Evolutionary conservation across 805 yeast species (phyloP).

Genomic region (Yarrowia sp.): DNA sequence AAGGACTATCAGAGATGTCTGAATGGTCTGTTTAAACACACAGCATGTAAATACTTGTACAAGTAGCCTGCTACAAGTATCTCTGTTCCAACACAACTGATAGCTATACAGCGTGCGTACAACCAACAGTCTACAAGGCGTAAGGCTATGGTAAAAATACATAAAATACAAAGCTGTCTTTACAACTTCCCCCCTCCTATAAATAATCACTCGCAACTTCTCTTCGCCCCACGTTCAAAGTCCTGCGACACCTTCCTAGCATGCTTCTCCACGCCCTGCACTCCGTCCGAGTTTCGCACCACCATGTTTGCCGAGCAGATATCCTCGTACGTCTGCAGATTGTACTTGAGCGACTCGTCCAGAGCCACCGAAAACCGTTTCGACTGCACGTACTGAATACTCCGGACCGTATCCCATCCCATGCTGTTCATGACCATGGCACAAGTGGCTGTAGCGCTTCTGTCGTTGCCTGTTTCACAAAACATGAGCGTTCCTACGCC

Average conservation of each 20-base stretch:
- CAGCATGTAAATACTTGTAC: too few species aligned
- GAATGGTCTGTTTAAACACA: too few species aligned
- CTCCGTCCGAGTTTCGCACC: slow-evolving; percentile 4
- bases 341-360: slow-evolving; percentile 33
- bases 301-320: slow-evolving; percentile 26
- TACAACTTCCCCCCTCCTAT: neutral
- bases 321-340: slow-evolving; percentile 32
- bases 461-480: slow-evolving; percentile 41
- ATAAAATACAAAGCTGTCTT: neutral
- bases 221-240: neutral
- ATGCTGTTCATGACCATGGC: slow-evolving; percentile 36
- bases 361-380: slow-evolving; percentile 36
- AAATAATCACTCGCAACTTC: slow-evolving; percentile 3
- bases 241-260: slow-evolving; percentile 8
- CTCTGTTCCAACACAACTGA: too few species aligned
- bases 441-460: slow-evolving; percentile 37
- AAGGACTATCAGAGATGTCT: too few species aligned
- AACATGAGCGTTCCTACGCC: slow-evolving; percentile 31
- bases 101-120: too few species aligned
- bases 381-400: slow-evolving; percentile 39
- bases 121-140: too few species aligned
- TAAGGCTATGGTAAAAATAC: too few species aligned
- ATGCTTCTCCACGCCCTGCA: neutral
- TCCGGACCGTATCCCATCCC: slow-evolving; percentile 29
- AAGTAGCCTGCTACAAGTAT: too few species aligned